Base-by-base conservation (phyloP, 192 early-diverging fungal genomes). In the Gryganskiella cystojenkinii region DNA sequence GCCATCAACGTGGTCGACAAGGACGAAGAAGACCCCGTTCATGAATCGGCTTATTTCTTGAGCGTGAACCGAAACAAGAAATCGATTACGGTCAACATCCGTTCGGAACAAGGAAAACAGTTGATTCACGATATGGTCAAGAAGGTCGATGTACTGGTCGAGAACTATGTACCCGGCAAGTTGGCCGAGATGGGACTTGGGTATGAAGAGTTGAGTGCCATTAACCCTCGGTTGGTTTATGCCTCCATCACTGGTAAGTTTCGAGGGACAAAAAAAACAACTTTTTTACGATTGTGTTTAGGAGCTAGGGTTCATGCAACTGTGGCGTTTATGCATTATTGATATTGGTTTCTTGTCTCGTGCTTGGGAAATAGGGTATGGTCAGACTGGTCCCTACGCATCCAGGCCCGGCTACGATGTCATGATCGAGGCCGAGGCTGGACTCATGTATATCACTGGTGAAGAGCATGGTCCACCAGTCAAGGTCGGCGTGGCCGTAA, bases 401-500 rank as follows among this genome's bases (percentile, higher is more conserved):
- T 61, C 85, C n/a, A 59, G 86, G 52, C 87, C 95, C 7, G 96
- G 96, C 7, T 97, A 98, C 70, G 96, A 97, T 86, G 94, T 94
- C 37, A 92, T 94, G 67, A 88, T 92, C 40, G 91, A 95, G 80
- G 93, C 90, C 8, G 94, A 97, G 71, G 96, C 93, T 20, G 97
- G 97, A 20, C 59, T 99, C 30, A 99, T 99, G 96, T 90, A 96
- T 72, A 99, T 99, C 40, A 99, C 97, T 5, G 97, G 95, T 17
- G 95, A 96, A 65, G 84, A 85, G 25, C 78, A 88, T 68, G 91
- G 95, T 0, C 49, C 82, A 45, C 96, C 96, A 0, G 97, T 97
- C 50, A 99, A 99, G 73, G 93, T 97, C 1, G 97, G 97, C 42
- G 97, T 99, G 1, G 97, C 97, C 0, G 95, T 99, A n/a, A 97